These are phyloP conservation scores for Penicillium glabrum DNA, from an alignment of 2,329 filamentous ascomycete genomes.

Conservation along the genomic window DNA sequence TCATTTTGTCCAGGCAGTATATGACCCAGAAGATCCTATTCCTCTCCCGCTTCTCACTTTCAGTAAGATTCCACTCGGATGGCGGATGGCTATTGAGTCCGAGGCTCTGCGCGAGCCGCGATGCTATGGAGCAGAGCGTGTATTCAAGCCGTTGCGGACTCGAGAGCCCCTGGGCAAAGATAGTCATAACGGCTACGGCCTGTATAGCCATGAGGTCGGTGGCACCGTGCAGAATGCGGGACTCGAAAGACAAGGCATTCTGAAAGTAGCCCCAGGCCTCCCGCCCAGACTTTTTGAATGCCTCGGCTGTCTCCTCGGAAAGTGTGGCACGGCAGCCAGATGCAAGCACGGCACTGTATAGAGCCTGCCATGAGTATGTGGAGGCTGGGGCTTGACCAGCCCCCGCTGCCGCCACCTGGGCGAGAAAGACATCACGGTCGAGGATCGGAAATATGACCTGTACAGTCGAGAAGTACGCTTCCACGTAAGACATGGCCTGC, in stretches of 20 bases:
- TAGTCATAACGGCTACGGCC: neutral
- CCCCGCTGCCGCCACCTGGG: neutral
- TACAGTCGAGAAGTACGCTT: neutral
- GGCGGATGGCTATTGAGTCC: neutral
- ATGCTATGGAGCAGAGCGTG: neutral
- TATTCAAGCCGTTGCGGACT: neutral
- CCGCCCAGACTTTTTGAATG: neutral
- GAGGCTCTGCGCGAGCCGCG: neutral
- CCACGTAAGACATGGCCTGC: neutral
- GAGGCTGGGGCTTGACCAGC: neutral
- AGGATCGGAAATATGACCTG: neutral
- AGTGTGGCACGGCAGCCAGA: neutral
- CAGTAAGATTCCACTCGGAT: neutral
- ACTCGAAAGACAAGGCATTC: neutral
- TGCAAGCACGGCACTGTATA: neutral
- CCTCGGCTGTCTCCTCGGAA: neutral
- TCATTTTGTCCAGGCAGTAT: neutral
- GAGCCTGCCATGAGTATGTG: neutral
- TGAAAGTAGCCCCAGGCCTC: neutral
- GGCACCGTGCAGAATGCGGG: neutral
- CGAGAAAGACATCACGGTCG: neutral
- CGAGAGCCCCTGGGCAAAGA: neutral
- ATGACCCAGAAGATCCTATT: neutral
- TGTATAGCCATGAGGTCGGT: neutral
- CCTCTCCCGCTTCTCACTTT: neutral